Conservation (phyloP, 2,329 filamentous ascomycete species). For the Hypoxylon sp. region DNA sequence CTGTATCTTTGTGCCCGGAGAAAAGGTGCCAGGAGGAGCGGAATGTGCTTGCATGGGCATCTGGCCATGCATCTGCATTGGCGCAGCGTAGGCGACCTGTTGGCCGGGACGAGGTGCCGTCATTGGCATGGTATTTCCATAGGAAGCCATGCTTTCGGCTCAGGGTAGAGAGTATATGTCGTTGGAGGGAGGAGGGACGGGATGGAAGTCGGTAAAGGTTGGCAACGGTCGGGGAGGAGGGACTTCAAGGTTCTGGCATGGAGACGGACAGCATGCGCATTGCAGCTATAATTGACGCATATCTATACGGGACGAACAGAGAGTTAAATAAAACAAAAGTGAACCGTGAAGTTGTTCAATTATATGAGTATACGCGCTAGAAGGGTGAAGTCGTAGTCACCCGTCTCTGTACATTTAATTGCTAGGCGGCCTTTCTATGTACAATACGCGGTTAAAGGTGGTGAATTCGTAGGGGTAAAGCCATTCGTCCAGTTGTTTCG, state of each 20-base stretch:
- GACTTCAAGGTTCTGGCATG: constrained; percentile 49
- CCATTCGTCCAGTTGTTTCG: constrained; percentile 38
- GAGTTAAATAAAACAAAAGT: constrained; percentile 1
- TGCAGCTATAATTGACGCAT: constrained; percentile 48
- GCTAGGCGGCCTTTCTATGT: constrained; percentile 12
- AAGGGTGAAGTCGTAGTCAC: constrained; percentile 13
- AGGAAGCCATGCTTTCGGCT: constrained; percentile 50
- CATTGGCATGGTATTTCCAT: constrained; percentile 50
- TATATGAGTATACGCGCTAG: constrained; percentile 9
- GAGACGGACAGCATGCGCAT: constrained; percentile 45
- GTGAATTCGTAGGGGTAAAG: constrained; percentile 33
- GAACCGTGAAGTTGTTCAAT: constrained; percentile 21
- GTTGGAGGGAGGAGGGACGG: constrained; percentile 29
- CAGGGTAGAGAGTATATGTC: constrained; percentile 26
- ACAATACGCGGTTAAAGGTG: constrained; percentile 24
- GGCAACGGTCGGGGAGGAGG: constrained; percentile 40
- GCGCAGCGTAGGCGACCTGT: constrained; percentile 60
- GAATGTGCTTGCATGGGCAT: constrained; percentile 50
- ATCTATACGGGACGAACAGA: constrained; percentile 22
- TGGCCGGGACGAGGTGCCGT: constrained; percentile 60
- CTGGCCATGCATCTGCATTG: constrained; percentile 57
- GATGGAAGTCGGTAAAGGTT: constrained; percentile 42
- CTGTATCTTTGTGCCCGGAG: constrained; percentile 95
- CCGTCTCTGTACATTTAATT: constrained; percentile 2
- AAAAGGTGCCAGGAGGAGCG: constrained; percentile 86